Conservation (phyloP, 2,329 filamentous ascomycete genomes). For the Pseudocercospora ulei region DNA sequence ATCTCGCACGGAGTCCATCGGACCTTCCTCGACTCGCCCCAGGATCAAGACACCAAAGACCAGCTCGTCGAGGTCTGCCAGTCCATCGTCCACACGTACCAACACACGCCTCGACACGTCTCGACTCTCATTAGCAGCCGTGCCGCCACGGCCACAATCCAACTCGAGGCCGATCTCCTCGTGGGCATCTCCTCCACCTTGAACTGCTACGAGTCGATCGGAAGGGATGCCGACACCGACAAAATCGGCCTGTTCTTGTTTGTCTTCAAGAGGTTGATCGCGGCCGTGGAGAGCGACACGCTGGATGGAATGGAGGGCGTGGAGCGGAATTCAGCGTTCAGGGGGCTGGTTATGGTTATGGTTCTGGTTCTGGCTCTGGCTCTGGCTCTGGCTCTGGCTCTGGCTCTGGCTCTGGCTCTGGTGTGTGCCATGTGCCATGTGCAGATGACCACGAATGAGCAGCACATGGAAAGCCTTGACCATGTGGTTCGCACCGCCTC, state of each 20-base stretch:
- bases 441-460: too few species aligned
- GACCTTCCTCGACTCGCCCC: not conserved
- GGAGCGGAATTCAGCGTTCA: too few species aligned
- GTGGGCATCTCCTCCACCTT: not conserved
- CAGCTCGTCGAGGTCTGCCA: not conserved
- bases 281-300: not conserved
- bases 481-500: too few species aligned
- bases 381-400: too few species aligned
- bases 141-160: not conserved
- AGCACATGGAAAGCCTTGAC: too few species aligned
- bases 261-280: not conserved
- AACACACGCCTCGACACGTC: not conserved
- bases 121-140: not conserved
- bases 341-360: too few species aligned
- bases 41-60: not conserved
- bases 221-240: conserved; percentile 1
- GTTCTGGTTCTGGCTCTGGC: too few species aligned
- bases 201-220: not conserved
- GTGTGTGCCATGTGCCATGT: too few species aligned
- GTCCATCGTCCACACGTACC: not conserved
- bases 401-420: too few species aligned
- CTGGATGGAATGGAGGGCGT: conserved; percentile 3
- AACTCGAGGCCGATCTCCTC: not conserved
- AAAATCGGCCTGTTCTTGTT: not conserved
- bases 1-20: not conserved